A percentile compares a stretch with the other conserved stretches of the same genome.
These are phyloP conservation scores for Rhodotorula graminis DNA, from an alignment of 768 basidiomycete species.

Conservation along the genomic window DNA sequence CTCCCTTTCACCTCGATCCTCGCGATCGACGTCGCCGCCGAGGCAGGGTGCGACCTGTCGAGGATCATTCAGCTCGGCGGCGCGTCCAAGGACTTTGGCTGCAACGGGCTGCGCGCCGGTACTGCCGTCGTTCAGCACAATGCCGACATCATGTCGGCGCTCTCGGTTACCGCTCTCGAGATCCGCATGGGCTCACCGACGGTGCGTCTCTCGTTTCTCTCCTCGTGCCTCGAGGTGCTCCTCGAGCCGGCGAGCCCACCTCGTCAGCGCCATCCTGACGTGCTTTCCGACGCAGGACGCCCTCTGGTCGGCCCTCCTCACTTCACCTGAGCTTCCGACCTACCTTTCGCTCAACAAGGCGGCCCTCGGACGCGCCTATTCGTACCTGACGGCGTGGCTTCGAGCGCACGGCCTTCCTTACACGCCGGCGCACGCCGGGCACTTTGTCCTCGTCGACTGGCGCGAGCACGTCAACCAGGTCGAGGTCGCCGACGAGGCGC, in stretches of 20 bases:
- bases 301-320: slow-evolving; percentile 27
- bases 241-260: too few species aligned
- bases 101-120: slow-evolving; percentile 28
- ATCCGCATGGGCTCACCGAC: slow-evolving; percentile 28
- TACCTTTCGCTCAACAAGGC: slow-evolving; percentile 15
- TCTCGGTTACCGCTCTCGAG: slow-evolving; percentile 7
- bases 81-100: slow-evolving; percentile 27
- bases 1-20: slow-evolving; percentile 8
- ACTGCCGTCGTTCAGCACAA: slow-evolving; percentile 23
- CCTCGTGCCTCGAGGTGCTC: too few species aligned
- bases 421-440: slow-evolving; percentile 14
- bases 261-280: too few species aligned
- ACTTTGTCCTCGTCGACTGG: slow-evolving; percentile 31
- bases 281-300: not conserved
- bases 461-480: not conserved
- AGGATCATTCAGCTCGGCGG: slow-evolving; percentile 18
- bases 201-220: not conserved
- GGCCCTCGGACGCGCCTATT: slow-evolving; percentile 8
- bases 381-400: slow-evolving; percentile 12
- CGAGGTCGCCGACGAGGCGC: too few species aligned
- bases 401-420: slow-evolving; percentile 11
- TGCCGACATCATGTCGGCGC: not conserved
- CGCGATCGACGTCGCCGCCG: slow-evolving; percentile 13
- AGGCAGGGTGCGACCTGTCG: slow-evolving; percentile 11
- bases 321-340: slow-evolving; percentile 9